These are phyloP conservation scores for Solanum chmielewskii DNA, from an alignment of 257 asterid species.

Conservation along the genomic window DNA sequence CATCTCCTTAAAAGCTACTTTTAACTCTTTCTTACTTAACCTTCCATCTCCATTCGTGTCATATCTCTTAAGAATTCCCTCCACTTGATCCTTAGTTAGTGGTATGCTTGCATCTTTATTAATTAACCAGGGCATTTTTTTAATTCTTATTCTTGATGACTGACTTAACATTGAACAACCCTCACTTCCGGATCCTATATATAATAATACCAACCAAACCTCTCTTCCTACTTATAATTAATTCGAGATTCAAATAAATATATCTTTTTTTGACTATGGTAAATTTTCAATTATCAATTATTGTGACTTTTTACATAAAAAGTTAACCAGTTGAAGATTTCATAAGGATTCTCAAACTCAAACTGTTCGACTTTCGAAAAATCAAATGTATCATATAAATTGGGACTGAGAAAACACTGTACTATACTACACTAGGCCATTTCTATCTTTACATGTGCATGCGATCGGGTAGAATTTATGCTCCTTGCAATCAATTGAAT, in stretches of 20 bases:
- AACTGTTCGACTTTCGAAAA: no score
- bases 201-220: not conserved
- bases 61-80: not conserved
- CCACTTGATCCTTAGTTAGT: not conserved
- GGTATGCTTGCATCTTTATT: not conserved
- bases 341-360: no score
- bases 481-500: not conserved
- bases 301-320: no score
- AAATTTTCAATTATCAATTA: no score
- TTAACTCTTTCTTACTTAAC: slow-evolving; percentile 1
- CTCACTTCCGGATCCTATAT: not conserved
- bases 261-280: no score
- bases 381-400: no score
- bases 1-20: not conserved
- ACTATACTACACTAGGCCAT: not conserved
- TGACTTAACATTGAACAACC: not conserved
- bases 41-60: slow-evolving; percentile 14
- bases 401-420: not conserved
- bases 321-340: no score
- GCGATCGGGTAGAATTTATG: not conserved
- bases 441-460: not conserved
- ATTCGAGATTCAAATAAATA: no score
- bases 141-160: not conserved
- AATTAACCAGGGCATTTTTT: not conserved
- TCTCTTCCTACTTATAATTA: no score